Evolutionary conservation across 2,329 filamentous ascomycete species (phyloP).

Genomic region (Pseudogymnoascus sp.): DNA sequence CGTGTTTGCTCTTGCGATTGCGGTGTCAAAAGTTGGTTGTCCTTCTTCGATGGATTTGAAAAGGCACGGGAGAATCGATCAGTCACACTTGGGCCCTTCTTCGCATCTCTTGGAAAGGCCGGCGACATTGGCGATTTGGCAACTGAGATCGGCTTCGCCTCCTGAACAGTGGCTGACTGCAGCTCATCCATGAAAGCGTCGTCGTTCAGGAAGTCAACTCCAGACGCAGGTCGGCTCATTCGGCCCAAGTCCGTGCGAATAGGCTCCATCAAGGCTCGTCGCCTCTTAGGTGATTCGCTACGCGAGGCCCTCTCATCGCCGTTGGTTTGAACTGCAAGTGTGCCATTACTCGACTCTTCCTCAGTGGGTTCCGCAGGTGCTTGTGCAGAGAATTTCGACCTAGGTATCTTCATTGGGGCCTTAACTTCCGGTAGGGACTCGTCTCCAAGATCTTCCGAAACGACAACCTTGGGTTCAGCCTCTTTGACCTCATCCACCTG

Average conservation of each 20-base stretch:
- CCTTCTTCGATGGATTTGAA: conserved; percentile 30
- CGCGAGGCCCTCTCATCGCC: not conserved
- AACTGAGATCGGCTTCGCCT: conserved; percentile 73
- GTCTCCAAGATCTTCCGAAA: not conserved
- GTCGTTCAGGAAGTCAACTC: conserved; percentile 54
- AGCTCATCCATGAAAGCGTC: conserved; percentile 80
- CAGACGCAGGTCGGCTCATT: conserved; percentile 28
- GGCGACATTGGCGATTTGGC: conserved; percentile 76
- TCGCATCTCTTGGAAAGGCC: conserved; percentile 38
- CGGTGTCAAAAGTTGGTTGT: conserved; percentile 26
- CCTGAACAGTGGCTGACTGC: conserved; percentile 69
- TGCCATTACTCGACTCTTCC: not conserved
- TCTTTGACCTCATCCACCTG: not conserved
- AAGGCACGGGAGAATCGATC: conserved; percentile 25
- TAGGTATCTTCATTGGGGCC: conserved; percentile 18
- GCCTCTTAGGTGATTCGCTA: conserved; percentile 18
- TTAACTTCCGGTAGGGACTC: conserved; percentile 10
- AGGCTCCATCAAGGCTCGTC: conserved; percentile 36
- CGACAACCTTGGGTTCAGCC: not conserved
- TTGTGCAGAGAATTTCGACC: conserved; percentile 24
- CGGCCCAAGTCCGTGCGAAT: conserved; percentile 42
- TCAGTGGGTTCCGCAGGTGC: conserved; percentile 14
- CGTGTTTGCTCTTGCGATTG: conserved; percentile 18
- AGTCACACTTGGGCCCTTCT: conserved; percentile 16
- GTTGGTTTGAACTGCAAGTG: not conserved